Percentiles rank a stretch among this genome's conserved stretches.
Evolutionary conservation across 2,329 filamentous ascomycete genomes (phyloP).

Genomic region (Coleophoma cylindrospora): DNA sequence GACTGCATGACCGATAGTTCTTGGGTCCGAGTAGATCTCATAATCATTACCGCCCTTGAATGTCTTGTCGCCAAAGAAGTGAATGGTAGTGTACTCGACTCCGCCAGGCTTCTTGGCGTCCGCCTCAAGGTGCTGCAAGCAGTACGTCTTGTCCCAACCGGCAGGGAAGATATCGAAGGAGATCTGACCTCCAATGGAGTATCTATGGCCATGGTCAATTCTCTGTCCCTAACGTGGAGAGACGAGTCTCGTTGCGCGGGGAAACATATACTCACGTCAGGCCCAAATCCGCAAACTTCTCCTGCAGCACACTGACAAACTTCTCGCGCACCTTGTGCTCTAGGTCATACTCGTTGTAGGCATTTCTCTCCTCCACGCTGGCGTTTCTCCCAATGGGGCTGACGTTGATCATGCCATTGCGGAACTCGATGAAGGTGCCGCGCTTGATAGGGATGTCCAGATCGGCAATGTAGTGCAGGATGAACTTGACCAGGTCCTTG

Average conservation of each 20-base stretch:
- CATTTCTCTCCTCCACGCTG: constrained; percentile 70
- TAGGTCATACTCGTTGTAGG: constrained; percentile 79
- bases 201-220: constrained; percentile 42
- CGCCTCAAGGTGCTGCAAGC: constrained; percentile 77
- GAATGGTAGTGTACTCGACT: constrained; percentile 77
- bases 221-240: background rate
- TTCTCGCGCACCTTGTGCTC: constrained; percentile 69
- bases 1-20: constrained; percentile 84
- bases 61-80: constrained; percentile 99
- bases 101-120: constrained; percentile 68
- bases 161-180: constrained; percentile 96
- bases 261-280: constrained; percentile 61
- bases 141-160: constrained; percentile 99
- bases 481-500: constrained; percentile 71
- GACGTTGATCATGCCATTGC: constrained; percentile 89
- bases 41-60: constrained; percentile 88
- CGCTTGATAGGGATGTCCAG: constrained; percentile 79
- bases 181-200: constrained; percentile 94
- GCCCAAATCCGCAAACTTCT: constrained; percentile 77
- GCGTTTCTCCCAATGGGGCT: constrained; percentile 84
- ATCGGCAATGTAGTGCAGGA: constrained; percentile 79
- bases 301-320: constrained; percentile 71
- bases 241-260: background rate
- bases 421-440: constrained; percentile 82
- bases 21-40: constrained; percentile 80